phyloP scores from a whole-genome alignment of 306 rosid genomes.

The Arachis hypogaea region DNA sequence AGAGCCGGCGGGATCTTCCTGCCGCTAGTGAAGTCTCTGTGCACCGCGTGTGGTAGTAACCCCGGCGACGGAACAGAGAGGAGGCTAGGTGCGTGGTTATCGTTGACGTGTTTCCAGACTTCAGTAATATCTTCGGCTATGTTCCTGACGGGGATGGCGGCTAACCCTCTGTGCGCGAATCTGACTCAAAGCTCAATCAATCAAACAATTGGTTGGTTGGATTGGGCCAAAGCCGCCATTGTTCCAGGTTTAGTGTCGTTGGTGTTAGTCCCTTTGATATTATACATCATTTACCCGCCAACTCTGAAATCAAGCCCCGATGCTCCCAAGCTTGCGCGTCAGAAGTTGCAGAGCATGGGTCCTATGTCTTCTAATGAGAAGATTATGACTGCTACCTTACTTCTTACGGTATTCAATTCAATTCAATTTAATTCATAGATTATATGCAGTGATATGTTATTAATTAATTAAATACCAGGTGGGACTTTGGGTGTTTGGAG shows the following conservation, averaged over 20 bases:
- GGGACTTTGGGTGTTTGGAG: slow-evolving; percentile 97
- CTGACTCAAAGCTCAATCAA: slow-evolving; percentile 71
- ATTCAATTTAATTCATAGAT: no score
- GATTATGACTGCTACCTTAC: slow-evolving; percentile 83
- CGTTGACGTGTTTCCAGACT: slow-evolving; percentile 97
- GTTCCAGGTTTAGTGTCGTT: slow-evolving; percentile 87
- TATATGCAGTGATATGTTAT: no score
- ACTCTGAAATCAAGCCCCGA: slow-evolving; percentile 85
- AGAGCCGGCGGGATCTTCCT: slow-evolving; percentile 95
- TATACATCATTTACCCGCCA: slow-evolving; percentile 87
- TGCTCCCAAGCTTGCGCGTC: slow-evolving; percentile 90
- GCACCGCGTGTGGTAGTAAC: slow-evolving; percentile 95
- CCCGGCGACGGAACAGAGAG: slow-evolving; percentile 89
- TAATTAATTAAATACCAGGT: slow-evolving; percentile 50
- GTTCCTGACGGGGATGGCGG: slow-evolving; percentile 98
- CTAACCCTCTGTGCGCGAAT: slow-evolving; percentile 86
- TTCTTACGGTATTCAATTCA: slow-evolving; percentile 67
- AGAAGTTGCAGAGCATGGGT: slow-evolving; percentile 88
- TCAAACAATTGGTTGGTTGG: slow-evolving; percentile 95
- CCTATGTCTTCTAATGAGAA: slow-evolving; percentile 78
- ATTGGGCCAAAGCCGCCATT: slow-evolving; percentile 90
- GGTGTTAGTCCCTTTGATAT: slow-evolving; percentile 79
- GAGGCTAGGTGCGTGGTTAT: slow-evolving; percentile 83
- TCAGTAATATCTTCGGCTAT: slow-evolving; percentile 93
- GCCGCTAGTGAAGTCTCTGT: slow-evolving; percentile 83